Conservation (phyloP, 331 rosid genomes). For the Quercus phellos region DNA sequence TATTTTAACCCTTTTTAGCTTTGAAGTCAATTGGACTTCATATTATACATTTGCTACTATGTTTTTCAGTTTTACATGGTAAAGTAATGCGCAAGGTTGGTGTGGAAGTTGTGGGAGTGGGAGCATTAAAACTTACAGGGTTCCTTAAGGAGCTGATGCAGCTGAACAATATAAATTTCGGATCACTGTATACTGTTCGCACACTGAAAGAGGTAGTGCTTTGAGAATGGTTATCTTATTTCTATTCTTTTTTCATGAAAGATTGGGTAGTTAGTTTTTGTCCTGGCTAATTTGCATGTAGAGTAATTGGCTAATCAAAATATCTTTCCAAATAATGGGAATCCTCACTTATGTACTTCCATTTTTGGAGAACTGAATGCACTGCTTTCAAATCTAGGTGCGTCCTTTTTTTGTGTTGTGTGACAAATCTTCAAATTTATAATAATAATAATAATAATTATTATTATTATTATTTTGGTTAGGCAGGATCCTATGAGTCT, state of each 20-base stretch:
- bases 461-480: background rate
- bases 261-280: background rate
- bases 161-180: slow-evolving; percentile 50
- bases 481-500: background rate
- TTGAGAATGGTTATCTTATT: background rate
- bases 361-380: background rate
- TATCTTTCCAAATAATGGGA: background rate
- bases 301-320: background rate
- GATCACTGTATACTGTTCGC: slow-evolving; percentile 73
- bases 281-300: background rate
- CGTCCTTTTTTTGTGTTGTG: background rate
- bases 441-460: background rate
- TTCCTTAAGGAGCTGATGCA: slow-evolving; percentile 77
- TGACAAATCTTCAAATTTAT: background rate
- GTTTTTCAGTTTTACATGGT: slow-evolving; percentile 59
- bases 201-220: slow-evolving; percentile 69
- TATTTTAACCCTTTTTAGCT: background rate
- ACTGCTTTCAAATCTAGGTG: background rate
- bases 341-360: background rate
- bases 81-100: slow-evolving; percentile 78
- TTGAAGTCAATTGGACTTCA: background rate
- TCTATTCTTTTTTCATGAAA: background rate
- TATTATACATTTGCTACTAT: background rate
- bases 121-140: slow-evolving; percentile 79
- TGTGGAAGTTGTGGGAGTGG: slow-evolving; percentile 75